Base-by-base conservation (phyloP, 2,329 filamentous ascomycete genomes). In the Kalmusia sp. region DNA sequence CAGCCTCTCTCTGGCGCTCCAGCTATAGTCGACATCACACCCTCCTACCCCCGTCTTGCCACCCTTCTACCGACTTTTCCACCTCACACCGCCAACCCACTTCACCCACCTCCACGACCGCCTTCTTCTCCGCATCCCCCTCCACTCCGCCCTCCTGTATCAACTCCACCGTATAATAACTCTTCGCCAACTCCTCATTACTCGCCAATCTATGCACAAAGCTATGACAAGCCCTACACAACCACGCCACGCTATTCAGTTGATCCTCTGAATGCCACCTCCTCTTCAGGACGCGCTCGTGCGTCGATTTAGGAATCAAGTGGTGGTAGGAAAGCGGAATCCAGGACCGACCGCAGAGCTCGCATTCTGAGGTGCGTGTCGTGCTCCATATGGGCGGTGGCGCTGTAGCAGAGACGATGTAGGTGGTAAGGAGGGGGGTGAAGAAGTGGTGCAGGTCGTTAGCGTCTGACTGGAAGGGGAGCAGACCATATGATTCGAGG, bases 321-420 rank as follows among this genome's bases (percentile, higher is more conserved):
- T 96, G 92, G 69, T 96, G 92, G 70, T 95, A 96, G 1, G 88
- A 90, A 55, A 95, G 74, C 7, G 86, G 85, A 19, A 95, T 84
- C 85, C 90, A 92, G 57, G 86, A 84, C 1, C 91, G 81, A 1
- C 80, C 83, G 71, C 91, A 96, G 21, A 96, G 83, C 76, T 96
- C 92, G 73, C 92, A 96, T 5, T 59, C 64, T 0, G 60, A 38
- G 1, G 74, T 82, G 21, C 84, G 82, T 1, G 87, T 89, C 0
- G 80, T 76, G 1, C 77, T 76, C 64, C 87, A 88, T 6, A 85
- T 79, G 0, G 89, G 88, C 0, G 91, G 90, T 0, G 88, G 77
- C 0, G 85, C 78, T 1, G 83, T 85, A 7, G 82, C 76, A 1
- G 80, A 70, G 0, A 76, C 69, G 11, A 92, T 76, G 74, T 91